Evolutionary conservation across 1,284 basidiomycete species (phyloP).

Genomic region (Cryptococcus hybrid): DNA sequence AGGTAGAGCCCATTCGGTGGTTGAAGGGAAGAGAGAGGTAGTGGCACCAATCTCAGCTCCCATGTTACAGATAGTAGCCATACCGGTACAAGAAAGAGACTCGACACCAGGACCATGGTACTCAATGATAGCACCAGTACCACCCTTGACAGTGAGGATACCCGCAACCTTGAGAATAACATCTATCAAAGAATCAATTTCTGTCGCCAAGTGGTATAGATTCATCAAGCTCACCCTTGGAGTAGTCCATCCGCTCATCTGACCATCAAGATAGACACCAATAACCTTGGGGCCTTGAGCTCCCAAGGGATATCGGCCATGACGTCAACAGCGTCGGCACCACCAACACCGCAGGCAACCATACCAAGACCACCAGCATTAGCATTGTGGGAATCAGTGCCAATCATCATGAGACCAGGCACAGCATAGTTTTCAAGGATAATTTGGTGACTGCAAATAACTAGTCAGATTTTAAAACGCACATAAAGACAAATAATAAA

Average conservation of each 20-base stretch:
- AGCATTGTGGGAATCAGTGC: constrained; percentile 91
- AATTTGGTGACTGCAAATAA: constrained; percentile 70
- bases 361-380: constrained; percentile 98
- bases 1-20: constrained; percentile 91
- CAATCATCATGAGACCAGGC: constrained; percentile 59
- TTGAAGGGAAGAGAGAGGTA: constrained; percentile 99
- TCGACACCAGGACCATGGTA: constrained; percentile 93
- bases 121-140: constrained; percentile 95
- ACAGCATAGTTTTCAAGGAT: constrained; percentile 98
- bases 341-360: constrained; percentile 97
- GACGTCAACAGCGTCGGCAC: constrained; percentile 98
- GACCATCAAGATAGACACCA: constrained; percentile 86
- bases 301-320: constrained; percentile 99
- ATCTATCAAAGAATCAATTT: constrained; percentile 55
- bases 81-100: constrained; percentile 95
- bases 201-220: neutral
- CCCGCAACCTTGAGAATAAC: constrained; percentile 97
- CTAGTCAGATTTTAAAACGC: neutral
- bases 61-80: constrained; percentile 99
- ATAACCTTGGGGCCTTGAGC: constrained; percentile 85
- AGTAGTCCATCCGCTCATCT: constrained; percentile 88
- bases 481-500: neutral
- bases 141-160: constrained; percentile 96
- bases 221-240: constrained; percentile 65
- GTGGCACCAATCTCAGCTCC: constrained; percentile 99